Evolutionary conservation across 2,329 filamentous ascomycete genomes (phyloP).

Genomic region (Microascus cirrosus): DNA sequence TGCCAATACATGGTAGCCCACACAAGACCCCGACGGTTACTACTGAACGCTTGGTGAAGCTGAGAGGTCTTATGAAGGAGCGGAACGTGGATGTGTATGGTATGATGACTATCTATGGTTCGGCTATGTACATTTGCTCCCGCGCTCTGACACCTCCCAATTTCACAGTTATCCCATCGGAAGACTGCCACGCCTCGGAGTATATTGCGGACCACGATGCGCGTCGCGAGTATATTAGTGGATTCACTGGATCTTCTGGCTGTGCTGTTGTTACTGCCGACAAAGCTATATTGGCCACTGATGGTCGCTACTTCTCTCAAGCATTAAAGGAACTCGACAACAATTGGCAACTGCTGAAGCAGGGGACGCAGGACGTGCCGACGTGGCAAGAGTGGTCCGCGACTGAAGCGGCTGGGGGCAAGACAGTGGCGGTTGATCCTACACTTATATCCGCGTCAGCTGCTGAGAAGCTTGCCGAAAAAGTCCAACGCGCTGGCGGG

Average conservation of each 20-base stretch:
- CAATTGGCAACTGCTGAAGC: conserved; percentile 89
- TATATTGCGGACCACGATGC: conserved; percentile 96
- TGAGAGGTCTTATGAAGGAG: conserved; percentile 80
- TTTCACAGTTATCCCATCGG: conserved; percentile 74
- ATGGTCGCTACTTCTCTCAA: conserved; percentile 97
- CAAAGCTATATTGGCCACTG: conserved; percentile 83
- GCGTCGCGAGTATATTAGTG: conserved; percentile 81
- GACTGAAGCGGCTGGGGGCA: conserved; percentile 75
- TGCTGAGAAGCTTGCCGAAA: conserved; percentile 64
- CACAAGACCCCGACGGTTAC: conserved; percentile 31
- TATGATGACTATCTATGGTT: conserved; percentile 4
- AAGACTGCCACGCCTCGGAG: conserved; percentile 95
- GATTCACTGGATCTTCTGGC: conserved; percentile 90
- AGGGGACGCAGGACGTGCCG: conserved; percentile 84
- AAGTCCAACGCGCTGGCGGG: conserved; percentile 78
- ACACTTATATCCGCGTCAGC: conserved; percentile 62
- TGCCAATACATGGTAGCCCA: background rate
- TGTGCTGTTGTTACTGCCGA: conserved; percentile 80
- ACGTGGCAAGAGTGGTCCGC: conserved; percentile 97
- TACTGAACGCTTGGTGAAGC: conserved; percentile 58
- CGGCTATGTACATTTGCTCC: background rate
- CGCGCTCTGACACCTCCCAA: background rate
- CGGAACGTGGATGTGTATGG: conserved; percentile 85
- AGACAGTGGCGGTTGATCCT: conserved; percentile 83
- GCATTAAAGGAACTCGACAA: conserved; percentile 78